phyloP scores from a whole-genome alignment of 495 filamentous ascomycete species.

The Podospora tetraspora region DNA sequence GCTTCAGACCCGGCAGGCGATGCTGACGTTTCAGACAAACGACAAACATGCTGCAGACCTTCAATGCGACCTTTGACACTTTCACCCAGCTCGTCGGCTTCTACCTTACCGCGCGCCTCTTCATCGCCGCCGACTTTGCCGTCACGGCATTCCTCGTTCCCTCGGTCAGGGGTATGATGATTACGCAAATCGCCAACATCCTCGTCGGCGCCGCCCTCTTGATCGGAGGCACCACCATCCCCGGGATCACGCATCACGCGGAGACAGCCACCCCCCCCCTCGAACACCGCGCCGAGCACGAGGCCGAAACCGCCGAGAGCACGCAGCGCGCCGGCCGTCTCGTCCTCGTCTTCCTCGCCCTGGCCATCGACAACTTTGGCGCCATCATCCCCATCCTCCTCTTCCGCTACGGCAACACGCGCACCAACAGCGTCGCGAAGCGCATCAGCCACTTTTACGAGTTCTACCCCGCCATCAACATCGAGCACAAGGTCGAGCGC shows the following conservation, averaged over 20 bases:
- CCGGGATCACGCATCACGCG: slow-evolving; percentile 26
- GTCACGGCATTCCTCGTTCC: slow-evolving; percentile 43
- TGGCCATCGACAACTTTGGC: slow-evolving; percentile 45
- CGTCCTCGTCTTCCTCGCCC: slow-evolving; percentile 45
- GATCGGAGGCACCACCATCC: slow-evolving; percentile 43
- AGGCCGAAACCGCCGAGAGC: background rate
- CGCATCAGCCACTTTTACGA: slow-evolving; percentile 43
- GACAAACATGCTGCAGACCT: slow-evolving; percentile 51
- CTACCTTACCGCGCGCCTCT: slow-evolving; percentile 50
- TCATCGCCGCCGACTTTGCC: slow-evolving; percentile 40
- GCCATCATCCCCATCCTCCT: slow-evolving; percentile 26
- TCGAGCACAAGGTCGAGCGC: slow-evolving; percentile 57
- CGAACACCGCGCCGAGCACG: background rate
- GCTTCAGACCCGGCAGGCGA: background rate
- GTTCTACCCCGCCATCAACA: slow-evolving; percentile 55
- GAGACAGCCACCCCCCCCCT: slow-evolving; percentile 24
- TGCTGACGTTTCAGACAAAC: slow-evolving; percentile 35
- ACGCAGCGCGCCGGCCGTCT: slow-evolving; percentile 18
- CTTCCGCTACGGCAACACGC: slow-evolving; percentile 23
- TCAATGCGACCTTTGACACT: slow-evolving; percentile 35
- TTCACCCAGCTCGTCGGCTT: slow-evolving; percentile 51
- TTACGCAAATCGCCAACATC: slow-evolving; percentile 35
- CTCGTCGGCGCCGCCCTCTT: slow-evolving; percentile 43
- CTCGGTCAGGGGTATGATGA: slow-evolving; percentile 50
- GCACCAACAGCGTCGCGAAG: slow-evolving; percentile 14